Evolutionary conservation across 129 eudicot genomes (phyloP), one percentile per base, ranked within the genome.

Genomic region (Chrysanthemum makinoi): DNA sequence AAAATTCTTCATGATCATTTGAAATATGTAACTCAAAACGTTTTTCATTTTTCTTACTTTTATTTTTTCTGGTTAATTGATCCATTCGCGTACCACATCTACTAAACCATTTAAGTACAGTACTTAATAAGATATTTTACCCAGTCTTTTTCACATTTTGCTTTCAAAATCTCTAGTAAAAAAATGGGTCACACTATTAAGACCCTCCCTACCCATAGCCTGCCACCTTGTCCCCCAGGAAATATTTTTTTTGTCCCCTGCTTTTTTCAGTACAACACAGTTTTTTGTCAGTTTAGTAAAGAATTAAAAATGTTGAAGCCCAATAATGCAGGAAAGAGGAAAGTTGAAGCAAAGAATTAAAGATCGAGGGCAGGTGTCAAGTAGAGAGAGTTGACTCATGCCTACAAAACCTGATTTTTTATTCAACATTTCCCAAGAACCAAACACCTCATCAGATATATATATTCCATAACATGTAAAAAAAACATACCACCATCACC

Each of bases 301-400:
- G 62, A 62, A 52, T 53, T 70, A 62, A 69, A 62, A 52, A 62
- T 70, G 20, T 46, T 43, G 81, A 54, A 63, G 51, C 18, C 68
- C 81, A 78, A 78, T 78, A 78, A 78, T 78, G 66, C 47, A 70
- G 81, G 77, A 70, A 71, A 64, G 77, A 55, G 53, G 59, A 55
- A 43, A 70, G 72, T 70, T 24, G 77, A 64, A 67, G 74, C 74
- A 75, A 68, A 62, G 74, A 58, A 67, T 68, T 76, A 28, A 68
- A 72, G 82, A 78, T 70, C 10, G 46, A 65, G 28, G 81, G 63
- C 82, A 78, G 77, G 82, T 78, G 82, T 78, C 82, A 30, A 46
- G 66, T 26, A 17, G 48, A 18, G 77, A 72, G 68, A 64, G 77
- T 71, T 78, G 77, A 77, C 81, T 77, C 77, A 71, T 70, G 72